Percentiles rank a stretch among this genome's conserved stretches.
Conservation (phyloP, 257 asterid species). For the Solanum tarijense region DNA sequence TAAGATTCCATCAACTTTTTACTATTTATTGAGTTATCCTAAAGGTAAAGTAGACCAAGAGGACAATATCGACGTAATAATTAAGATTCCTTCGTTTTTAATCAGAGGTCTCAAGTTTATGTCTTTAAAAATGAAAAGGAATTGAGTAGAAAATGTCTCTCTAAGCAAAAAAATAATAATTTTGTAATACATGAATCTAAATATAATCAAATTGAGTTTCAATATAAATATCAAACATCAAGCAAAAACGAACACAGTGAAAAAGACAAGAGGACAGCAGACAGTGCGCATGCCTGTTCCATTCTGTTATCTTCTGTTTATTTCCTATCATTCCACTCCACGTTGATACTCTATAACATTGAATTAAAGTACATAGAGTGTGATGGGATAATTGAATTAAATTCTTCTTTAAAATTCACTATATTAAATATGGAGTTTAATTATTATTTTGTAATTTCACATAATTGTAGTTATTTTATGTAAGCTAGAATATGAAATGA, state of each 20-base stretch:
- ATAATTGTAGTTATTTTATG: neutral
- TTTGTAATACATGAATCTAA: rapidly evolving
- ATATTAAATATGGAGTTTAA: neutral
- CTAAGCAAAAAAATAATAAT: too few species aligned
- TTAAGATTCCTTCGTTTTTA: neutral
- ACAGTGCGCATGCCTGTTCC: neutral
- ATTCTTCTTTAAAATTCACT: neutral
- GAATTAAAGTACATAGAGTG: neutral
- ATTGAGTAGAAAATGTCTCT: neutral
- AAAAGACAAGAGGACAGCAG: neutral
- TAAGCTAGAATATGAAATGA: neutral
- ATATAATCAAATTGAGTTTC: rapidly evolving
- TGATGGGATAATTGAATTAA: neutral
- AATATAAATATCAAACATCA: rapidly evolving
- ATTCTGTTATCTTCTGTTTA: neutral
- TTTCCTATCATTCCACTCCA: neutral
- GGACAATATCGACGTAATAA: neutral
- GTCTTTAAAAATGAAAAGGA: neutral
- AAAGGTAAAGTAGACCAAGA: neutral
- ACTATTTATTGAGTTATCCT: neutral
- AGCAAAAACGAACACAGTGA: rapidly evolving
- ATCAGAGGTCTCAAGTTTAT: rapidly evolving
- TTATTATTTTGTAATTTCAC: neutral
- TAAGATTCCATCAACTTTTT: neutral
- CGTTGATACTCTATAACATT: neutral